A percentile compares a stretch with the other conserved stretches of the same genome.
Evolutionary conservation across 2,329 filamentous ascomycete genomes (phyloP).

Genomic region (Plectosphaerella cucumerina): DNA sequence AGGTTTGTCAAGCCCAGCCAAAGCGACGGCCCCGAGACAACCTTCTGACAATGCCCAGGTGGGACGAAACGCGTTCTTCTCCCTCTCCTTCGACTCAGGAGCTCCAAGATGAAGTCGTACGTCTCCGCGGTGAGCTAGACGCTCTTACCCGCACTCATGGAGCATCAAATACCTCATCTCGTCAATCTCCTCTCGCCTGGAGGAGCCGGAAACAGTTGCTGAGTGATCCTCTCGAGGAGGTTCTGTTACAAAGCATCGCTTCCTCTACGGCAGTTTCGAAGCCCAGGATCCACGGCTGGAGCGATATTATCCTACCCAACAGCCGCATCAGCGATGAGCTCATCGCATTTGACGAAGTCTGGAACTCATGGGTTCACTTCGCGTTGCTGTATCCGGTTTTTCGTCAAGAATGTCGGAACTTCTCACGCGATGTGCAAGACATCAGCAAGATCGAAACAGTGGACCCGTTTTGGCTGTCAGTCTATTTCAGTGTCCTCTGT

Average conservation of each 20-base stretch:
- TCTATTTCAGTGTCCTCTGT: conserved; percentile 13
- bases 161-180: no score
- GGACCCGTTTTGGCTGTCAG: conserved; percentile 11
- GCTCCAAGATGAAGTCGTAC: no score
- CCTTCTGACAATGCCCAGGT: no score
- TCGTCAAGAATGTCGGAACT: conserved; percentile 4
- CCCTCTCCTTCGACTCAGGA: no score
- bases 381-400: conserved; percentile 14
- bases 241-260: not conserved
- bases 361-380: conserved; percentile 16
- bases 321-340: conserved; percentile 1
- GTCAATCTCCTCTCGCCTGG: no score
- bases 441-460: not conserved
- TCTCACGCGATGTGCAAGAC: conserved; percentile 1
- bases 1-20: not conserved
- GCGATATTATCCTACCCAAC: conserved; percentile 1
- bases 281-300: not conserved
- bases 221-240: not conserved
- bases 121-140: no score
- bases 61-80: no score
- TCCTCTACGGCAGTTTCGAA: not conserved
- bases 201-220: not conserved
- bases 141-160: no score
- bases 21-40: not conserved
- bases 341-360: conserved; percentile 8